Percentiles rank a stretch among this genome's conserved stretches.
Evolutionary conservation across 345 rosid species (phyloP).

Genomic region (Arabis alpina): DNA sequence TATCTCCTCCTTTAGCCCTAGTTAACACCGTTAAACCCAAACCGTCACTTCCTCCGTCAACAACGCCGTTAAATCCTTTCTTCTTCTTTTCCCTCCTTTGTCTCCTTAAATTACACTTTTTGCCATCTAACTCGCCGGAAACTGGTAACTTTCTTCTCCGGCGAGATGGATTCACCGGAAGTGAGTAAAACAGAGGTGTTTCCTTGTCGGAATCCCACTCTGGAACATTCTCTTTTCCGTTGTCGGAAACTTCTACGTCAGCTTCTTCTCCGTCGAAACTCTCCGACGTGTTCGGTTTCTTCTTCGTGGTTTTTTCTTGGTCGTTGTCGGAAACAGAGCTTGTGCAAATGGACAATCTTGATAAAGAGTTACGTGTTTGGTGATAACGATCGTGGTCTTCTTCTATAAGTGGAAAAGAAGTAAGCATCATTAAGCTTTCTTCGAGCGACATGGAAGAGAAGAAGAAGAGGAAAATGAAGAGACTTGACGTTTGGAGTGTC

Average conservation of each 20-base stretch:
- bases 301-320: constrained; percentile 40
- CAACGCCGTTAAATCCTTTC: constrained; percentile 14
- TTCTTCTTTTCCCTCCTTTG: constrained; percentile 37
- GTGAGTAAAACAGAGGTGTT: constrained; percentile 53
- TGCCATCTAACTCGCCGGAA: constrained; percentile 54
- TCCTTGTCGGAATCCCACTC: constrained; percentile 69
- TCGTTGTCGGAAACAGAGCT: constrained; percentile 60
- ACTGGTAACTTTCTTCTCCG: constrained; percentile 43
- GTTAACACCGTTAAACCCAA: constrained; percentile 72
- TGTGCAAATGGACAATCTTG: constrained; percentile 75
- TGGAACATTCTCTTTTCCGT: constrained; percentile 42
- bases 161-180: constrained; percentile 61
- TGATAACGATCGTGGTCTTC: constrained; percentile 54
- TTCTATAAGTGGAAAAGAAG: constrained; percentile 43
- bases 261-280: constrained; percentile 73
- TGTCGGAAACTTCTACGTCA: constrained; percentile 73
- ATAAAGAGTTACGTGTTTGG: constrained; percentile 50
- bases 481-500: constrained; percentile 35
- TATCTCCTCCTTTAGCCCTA: constrained; percentile 80
- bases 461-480: constrained; percentile 25
- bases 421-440: constrained; percentile 44
- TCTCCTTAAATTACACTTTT: constrained; percentile 28
- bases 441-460: constrained; percentile 54
- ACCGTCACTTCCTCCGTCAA: constrained; percentile 35
- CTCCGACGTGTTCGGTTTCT: constrained; percentile 48